phyloP scores from a whole-genome alignment of 176 grass and related monocot genomes.

The Tillandsia fasciculata region DNA sequence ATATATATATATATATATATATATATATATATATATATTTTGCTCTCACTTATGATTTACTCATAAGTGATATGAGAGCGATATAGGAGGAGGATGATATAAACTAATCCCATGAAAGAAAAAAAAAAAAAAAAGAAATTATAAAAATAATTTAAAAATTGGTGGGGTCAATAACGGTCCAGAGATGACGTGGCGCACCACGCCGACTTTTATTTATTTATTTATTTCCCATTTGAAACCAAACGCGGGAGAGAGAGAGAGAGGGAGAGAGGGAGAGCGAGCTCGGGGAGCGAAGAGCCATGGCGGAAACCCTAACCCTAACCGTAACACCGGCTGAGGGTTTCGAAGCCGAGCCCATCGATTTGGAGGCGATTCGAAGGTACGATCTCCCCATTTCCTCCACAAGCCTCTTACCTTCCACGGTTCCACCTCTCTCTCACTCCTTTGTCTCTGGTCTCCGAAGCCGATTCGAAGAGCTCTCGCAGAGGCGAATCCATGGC shows the following conservation, averaged over 20 bases:
- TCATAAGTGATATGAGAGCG: no score
- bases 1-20: no score
- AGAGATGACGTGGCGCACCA: not conserved
- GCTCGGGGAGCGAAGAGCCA: not conserved
- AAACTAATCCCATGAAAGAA: no score
- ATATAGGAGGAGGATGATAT: no score
- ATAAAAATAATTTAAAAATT: no score
- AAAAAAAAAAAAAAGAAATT: no score
- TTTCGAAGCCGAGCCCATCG: constrained; percentile 20
- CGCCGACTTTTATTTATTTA: not conserved
- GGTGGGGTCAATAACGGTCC: no score
- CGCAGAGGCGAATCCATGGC: constrained; percentile 9
- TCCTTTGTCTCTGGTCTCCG: not conserved
- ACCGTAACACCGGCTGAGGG: not conserved
- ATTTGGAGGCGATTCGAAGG: constrained; percentile 44
- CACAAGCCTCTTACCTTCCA: not conserved
- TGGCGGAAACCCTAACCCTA: constrained; percentile 41
- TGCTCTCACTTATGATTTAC: no score
- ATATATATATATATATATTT: no score
- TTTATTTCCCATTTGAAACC: constrained; percentile 27
- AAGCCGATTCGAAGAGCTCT: constrained; percentile 60
- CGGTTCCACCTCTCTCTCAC: not conserved
- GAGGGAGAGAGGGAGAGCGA: not conserved
- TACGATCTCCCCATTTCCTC: not conserved
- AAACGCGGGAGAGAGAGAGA: constrained; percentile 25